phyloP scores from a whole-genome alignment of 1,139 yeast species.

The Debaryomycetaceae sp. region DNA sequence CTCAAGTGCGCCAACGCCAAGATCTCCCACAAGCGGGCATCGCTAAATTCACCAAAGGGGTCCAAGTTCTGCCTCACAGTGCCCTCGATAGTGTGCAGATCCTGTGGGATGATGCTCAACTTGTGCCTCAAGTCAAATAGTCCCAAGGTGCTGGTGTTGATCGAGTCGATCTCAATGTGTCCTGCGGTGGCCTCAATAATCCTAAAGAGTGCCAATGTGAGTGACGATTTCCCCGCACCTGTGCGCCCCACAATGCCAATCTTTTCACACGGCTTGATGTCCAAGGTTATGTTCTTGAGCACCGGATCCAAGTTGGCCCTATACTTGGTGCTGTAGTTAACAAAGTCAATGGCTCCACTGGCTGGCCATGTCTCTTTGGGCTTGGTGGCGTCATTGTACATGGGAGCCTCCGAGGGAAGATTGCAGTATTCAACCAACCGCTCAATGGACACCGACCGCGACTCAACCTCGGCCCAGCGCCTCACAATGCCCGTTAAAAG shows the following conservation, averaged over 20 bases:
- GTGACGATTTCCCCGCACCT: constrained; percentile 39
- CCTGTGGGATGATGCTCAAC: constrained; percentile 37
- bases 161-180: constrained; percentile 27
- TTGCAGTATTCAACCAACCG: constrained; percentile 33
- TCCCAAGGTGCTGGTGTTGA: constrained; percentile 28
- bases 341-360: constrained; percentile 25
- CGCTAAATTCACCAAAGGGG: constrained; percentile 26
- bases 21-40: constrained; percentile 30
- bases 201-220: constrained; percentile 35
- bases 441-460: constrained; percentile 30
- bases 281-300: constrained; percentile 22
- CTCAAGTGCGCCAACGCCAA: constrained; percentile 34
- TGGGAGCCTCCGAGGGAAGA: constrained; percentile 31
- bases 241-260: constrained; percentile 41
- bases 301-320: constrained; percentile 36
- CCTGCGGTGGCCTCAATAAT: constrained; percentile 34
- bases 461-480: constrained; percentile 33
- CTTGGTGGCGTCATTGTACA: constrained; percentile 21
- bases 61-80: constrained; percentile 33
- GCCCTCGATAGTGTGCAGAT: constrained; percentile 34
- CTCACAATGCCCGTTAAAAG: constrained; percentile 29
- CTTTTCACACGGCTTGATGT: constrained; percentile 30
- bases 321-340: constrained; percentile 30
- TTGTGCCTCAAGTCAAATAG: constrained; percentile 30
- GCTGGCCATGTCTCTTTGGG: constrained; percentile 30